A percentile compares a stretch with the other conserved stretches of the same genome.
phyloP scores from a whole-genome alignment of 1,284 basidiomycete genomes.

The Mycena citricolor region DNA sequence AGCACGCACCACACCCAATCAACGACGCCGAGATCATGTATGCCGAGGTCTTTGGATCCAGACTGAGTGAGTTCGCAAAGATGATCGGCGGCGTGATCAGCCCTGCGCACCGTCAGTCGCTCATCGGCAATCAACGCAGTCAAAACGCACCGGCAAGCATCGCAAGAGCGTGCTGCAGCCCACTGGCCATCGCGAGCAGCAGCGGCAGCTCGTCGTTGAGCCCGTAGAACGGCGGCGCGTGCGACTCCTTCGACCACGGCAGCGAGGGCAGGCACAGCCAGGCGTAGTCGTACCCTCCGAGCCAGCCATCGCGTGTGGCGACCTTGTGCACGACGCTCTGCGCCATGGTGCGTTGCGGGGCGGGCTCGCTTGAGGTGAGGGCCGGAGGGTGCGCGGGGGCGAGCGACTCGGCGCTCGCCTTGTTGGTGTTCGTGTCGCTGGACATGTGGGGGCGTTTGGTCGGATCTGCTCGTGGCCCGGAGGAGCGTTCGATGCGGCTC shows the following conservation, averaged over 20 bases:
- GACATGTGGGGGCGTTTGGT: too few relatives aligned
- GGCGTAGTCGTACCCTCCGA: conserved; percentile 76
- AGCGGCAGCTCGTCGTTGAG: conserved; percentile 70
- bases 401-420: too few relatives aligned
- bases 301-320: conserved; percentile 61
- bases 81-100: conserved; percentile 80
- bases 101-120: too few relatives aligned
- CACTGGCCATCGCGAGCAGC: conserved; percentile 64
- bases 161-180: conserved; percentile 77
- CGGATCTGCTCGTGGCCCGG: too few relatives aligned
- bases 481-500: too few relatives aligned
- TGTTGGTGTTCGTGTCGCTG: too few relatives aligned
- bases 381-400: too few relatives aligned
- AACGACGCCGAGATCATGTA: conserved; percentile 84
- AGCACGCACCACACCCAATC: conserved; percentile 65
- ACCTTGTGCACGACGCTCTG: conserved; percentile 34
- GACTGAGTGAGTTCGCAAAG: conserved; percentile 62
- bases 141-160: too few relatives aligned
- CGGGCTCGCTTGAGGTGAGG: too few relatives aligned
- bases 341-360: too few relatives aligned
- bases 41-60: conserved; percentile 57
- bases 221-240: conserved; percentile 70
- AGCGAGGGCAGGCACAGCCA: conserved; percentile 70
- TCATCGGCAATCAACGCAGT: too few relatives aligned
- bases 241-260: conserved; percentile 45